Percentiles rank a stretch among this genome's conserved stretches.
Evolutionary conservation across 2,329 filamentous ascomycete genomes (phyloP).

Genomic region (Fusarium albidum): DNA sequence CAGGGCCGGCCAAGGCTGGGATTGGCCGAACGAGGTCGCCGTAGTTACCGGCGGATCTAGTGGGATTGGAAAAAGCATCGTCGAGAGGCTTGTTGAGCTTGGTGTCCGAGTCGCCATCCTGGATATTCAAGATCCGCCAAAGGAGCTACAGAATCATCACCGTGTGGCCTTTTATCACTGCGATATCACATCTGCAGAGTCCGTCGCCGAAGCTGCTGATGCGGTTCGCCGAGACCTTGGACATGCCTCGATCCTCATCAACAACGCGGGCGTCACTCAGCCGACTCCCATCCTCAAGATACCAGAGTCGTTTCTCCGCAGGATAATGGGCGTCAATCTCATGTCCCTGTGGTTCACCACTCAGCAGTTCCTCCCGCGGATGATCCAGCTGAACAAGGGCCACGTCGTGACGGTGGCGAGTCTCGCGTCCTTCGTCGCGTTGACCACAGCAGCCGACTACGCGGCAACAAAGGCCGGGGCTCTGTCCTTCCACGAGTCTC

Average conservation of each 20-base stretch:
- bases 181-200: slow-evolving; percentile 52
- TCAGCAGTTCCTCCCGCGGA: slow-evolving; percentile 71
- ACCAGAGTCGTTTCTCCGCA: slow-evolving; percentile 63
- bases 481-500: slow-evolving; percentile 71
- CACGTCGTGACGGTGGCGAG: slow-evolving; percentile 76
- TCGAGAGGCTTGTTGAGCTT: slow-evolving; percentile 40
- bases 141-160: slow-evolving; percentile 31
- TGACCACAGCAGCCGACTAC: slow-evolving; percentile 72
- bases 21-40: slow-evolving; percentile 52
- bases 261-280: slow-evolving; percentile 72
- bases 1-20: slow-evolving; percentile 35
- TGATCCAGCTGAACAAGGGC: slow-evolving; percentile 71
- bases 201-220: slow-evolving; percentile 53
- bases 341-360: slow-evolving; percentile 70
- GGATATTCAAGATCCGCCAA: slow-evolving; percentile 59
- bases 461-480: slow-evolving; percentile 70
- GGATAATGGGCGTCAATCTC: slow-evolving; percentile 74
- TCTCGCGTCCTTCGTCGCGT: slow-evolving; percentile 67
- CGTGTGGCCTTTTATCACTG: slow-evolving; percentile 46
- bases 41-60: slow-evolving; percentile 55
- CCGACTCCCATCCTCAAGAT: slow-evolving; percentile 67
- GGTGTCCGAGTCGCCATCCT: slow-evolving; percentile 73
- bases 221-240: slow-evolving; percentile 57
- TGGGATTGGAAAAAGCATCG: slow-evolving; percentile 51
- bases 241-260: slow-evolving; percentile 73